phyloP scores from a whole-genome alignment of 2,329 filamentous ascomycete genomes.

The Fusarium luffae region DNA sequence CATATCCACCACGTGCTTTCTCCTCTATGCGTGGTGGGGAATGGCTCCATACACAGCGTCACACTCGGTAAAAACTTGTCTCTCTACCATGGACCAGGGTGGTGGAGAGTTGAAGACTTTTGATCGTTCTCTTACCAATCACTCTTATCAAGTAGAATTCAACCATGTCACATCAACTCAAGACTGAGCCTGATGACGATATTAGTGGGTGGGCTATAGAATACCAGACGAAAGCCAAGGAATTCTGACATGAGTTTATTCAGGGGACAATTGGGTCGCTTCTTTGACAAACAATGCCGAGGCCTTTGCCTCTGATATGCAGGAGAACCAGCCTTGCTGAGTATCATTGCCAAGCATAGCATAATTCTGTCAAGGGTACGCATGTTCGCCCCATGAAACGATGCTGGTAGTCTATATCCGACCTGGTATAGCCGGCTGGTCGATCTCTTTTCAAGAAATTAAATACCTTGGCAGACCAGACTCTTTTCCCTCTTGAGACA shows the following conservation, averaged over 20 bases:
- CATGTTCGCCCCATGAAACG: background rate
- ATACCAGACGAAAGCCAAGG: background rate
- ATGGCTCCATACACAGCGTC: background rate
- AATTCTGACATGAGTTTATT: background rate
- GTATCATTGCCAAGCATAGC: background rate
- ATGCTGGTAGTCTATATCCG: background rate
- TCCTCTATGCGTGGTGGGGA: background rate
- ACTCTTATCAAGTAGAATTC: background rate
- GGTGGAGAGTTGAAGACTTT: background rate
- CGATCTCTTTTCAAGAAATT: background rate
- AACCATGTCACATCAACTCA: constrained; percentile 17
- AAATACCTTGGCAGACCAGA: constrained; percentile 1
- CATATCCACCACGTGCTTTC: background rate
- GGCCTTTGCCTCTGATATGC: background rate
- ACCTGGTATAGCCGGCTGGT: background rate
- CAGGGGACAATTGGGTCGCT: background rate
- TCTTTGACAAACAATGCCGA: constrained; percentile 2
- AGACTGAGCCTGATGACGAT: constrained; percentile 1
- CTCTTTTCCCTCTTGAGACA: background rate
- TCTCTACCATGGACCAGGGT: background rate
- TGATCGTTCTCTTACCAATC: background rate
- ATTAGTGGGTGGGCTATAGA: background rate
- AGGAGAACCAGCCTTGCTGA: background rate
- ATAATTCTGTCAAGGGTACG: background rate
- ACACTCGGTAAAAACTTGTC: background rate